phyloP scores from a whole-genome alignment of 1,284 basidiomycete species.

The Cystobasidium slooffiae region DNA sequence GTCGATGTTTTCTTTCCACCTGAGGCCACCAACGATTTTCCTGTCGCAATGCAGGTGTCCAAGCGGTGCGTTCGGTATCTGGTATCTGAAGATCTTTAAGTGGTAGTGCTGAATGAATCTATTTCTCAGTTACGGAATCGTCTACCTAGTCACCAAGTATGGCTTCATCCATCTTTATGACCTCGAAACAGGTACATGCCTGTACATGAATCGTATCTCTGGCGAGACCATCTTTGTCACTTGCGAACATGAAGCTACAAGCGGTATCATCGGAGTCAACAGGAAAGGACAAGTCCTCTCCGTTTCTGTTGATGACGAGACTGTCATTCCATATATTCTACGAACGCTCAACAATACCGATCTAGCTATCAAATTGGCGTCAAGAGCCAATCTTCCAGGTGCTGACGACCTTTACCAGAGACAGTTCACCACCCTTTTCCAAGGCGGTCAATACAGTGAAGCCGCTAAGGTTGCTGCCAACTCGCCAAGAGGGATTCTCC shows the following conservation, averaged over 20 bases:
- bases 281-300: conserved; percentile 92
- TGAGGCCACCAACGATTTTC: conserved; percentile 98
- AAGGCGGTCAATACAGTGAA: conserved; percentile 85
- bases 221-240: conserved; percentile 99
- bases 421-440: conserved; percentile 93
- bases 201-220: conserved; percentile 99
- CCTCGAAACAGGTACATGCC: conserved; percentile 95
- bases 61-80: conserved; percentile 61
- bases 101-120: neutral
- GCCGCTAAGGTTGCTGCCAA: conserved; percentile 99
- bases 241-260: conserved; percentile 88
- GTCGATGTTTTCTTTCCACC: conserved; percentile 99
- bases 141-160: conserved; percentile 98
- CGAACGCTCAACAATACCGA: conserved; percentile 94
- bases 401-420: conserved; percentile 96
- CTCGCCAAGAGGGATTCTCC: conserved; percentile 93
- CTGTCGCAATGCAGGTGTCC: conserved; percentile 99
- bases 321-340: conserved; percentile 93
- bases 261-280: conserved; percentile 99
- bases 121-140: conserved; percentile 76
- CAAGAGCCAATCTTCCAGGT: conserved; percentile 94
- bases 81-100: neutral
- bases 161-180: conserved; percentile 99
- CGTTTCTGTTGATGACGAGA: conserved; percentile 95
- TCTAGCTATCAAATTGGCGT: conserved; percentile 96